Evolutionary conservation across 495 filamentous ascomycete species (phyloP).

Genomic region (Aspergillus carlsbadensis): DNA sequence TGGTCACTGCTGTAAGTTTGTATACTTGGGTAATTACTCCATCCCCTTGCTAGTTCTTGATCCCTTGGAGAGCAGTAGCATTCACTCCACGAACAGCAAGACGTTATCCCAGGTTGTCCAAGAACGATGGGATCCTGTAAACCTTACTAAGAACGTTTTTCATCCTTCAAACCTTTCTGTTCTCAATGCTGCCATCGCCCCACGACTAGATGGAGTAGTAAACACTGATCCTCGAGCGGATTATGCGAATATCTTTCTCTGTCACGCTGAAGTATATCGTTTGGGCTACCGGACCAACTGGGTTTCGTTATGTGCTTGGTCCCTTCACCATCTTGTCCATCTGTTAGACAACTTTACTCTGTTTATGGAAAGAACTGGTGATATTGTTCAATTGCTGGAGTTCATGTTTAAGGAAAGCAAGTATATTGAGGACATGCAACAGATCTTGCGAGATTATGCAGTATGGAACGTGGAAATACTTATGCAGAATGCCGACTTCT

Average conservation of each 20-base stretch:
- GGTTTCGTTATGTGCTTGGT: constrained; percentile 24
- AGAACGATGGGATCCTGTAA: constrained; percentile 12
- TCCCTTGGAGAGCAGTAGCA: neutral
- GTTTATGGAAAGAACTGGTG: constrained; percentile 26
- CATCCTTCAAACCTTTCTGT: neutral
- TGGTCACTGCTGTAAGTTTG: constrained; percentile 20
- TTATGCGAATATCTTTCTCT: constrained; percentile 30
- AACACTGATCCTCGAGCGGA: constrained; percentile 19
- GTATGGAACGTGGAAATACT: constrained; percentile 28
- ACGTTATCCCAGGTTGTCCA: neutral
- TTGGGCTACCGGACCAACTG: constrained; percentile 29
- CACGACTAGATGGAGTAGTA: constrained; percentile 7
- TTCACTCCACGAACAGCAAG: neutral
- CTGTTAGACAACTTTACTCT: constrained; percentile 28
- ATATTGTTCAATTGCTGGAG: constrained; percentile 30
- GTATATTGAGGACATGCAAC: constrained; percentile 23
- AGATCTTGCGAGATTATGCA: constrained; percentile 26
- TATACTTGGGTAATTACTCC: constrained; percentile 21
- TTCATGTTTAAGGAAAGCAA: constrained; percentile 34
- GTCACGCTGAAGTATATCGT: constrained; percentile 31
- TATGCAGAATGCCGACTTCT: constrained; percentile 27
- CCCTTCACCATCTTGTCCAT: constrained; percentile 28
- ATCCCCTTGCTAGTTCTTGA: constrained; percentile 5
- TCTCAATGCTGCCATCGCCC: constrained; percentile 4
- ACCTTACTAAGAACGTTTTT: constrained; percentile 17